Percentiles rank a stretch among this genome's conserved stretches.
Conservation (phyloP, 106 monocot species). For the Xerophyta viscosa region DNA sequence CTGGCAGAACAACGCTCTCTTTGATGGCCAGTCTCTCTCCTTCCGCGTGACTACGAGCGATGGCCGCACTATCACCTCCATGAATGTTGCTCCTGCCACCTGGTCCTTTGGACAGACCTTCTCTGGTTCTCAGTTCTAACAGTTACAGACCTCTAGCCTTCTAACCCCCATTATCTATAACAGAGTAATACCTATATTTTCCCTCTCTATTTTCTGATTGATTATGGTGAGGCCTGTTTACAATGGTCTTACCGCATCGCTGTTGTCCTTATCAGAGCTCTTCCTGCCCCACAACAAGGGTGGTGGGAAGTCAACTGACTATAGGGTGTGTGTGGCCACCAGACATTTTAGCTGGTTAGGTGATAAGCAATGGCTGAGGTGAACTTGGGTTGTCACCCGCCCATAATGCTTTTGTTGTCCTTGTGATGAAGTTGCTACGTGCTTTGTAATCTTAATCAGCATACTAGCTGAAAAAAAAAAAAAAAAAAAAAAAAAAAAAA, state of each 20-base stretch:
- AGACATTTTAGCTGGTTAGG: background rate
- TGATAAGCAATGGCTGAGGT: constrained; percentile 26
- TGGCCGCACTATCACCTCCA: constrained; percentile 28
- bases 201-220: too few relatives aligned
- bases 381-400: constrained; percentile 31
- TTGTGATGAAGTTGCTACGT: background rate
- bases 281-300: background rate
- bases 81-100: constrained; percentile 27
- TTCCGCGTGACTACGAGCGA: constrained; percentile 48
- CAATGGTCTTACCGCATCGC: background rate
- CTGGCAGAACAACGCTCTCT: constrained; percentile 48
- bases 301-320: background rate
- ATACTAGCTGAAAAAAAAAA: background rate
- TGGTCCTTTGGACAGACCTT: constrained; percentile 79
- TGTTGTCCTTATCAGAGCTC: background rate
- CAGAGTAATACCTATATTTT: background rate
- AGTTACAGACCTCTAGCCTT: background rate
- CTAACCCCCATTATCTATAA: background rate
- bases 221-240: constrained; percentile 2
- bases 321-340: constrained; percentile 3
- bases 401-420: constrained; percentile 8
- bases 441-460: constrained; percentile 3
- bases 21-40: constrained; percentile 42
- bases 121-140: constrained; percentile 51
- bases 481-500: too few relatives aligned